These are phyloP conservation scores for Yamadazyma olivae DNA, from an alignment of 805 yeast genomes.

Conservation along the genomic window DNA sequence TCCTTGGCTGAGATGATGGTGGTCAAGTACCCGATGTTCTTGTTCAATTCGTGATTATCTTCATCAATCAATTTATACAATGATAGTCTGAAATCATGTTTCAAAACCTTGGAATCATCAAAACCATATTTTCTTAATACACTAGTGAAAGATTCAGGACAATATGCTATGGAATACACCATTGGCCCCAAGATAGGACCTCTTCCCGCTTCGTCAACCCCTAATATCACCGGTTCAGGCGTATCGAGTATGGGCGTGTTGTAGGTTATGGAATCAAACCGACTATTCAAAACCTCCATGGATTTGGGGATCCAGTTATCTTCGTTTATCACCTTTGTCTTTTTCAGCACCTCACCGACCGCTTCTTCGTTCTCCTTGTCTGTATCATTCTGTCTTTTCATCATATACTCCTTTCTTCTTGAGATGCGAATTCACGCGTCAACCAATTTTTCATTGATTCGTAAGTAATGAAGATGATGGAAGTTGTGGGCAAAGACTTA, in stretches of 20 bases:
- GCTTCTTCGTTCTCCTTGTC: neutral
- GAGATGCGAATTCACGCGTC: constrained; percentile 10
- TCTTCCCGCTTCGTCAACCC: constrained; percentile 98
- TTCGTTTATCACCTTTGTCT: neutral
- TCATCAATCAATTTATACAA: constrained; percentile 60
- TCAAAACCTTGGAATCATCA: constrained; percentile 89
- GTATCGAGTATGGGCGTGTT: constrained; percentile 42
- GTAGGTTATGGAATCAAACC: constrained; percentile 45
- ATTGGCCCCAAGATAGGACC: constrained; percentile 98
- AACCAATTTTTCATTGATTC: constrained; percentile 47
- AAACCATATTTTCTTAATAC: constrained; percentile 65
- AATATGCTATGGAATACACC: constrained; percentile 91
- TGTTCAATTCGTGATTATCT: constrained; percentile 38
- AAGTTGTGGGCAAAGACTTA: constrained; percentile 89
- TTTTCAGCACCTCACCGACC: neutral
- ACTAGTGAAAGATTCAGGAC: constrained; percentile 49
- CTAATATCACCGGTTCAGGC: constrained; percentile 52
- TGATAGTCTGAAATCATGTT: constrained; percentile 63
- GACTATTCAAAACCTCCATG: constrained; percentile 23
- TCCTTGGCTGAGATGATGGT: constrained; percentile 83
- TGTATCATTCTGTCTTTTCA: neutral
- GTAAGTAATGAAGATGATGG: constrained; percentile 83
- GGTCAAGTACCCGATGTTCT: constrained; percentile 83
- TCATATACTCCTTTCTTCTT: no score
- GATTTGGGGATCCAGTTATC: constrained; percentile 34